Conservation (phyloP, 2,329 filamentous ascomycete species). For the Neonectria sp. region DNA sequence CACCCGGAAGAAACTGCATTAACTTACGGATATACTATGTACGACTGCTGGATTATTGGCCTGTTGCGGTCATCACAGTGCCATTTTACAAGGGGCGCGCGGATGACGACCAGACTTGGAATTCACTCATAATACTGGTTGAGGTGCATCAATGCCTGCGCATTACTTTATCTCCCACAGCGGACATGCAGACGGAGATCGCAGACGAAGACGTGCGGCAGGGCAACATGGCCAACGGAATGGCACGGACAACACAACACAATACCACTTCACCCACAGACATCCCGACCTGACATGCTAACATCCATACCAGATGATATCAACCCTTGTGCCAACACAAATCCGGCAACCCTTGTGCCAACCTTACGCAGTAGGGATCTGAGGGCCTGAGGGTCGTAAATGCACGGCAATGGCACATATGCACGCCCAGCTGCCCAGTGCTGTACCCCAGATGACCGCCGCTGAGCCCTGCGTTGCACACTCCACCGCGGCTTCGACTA, state of each 20-base stretch:
- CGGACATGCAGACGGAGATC: conserved; percentile 1
- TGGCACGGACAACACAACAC: conserved; percentile 17
- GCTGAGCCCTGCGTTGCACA: conserved; percentile 22
- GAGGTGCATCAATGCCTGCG: neutral
- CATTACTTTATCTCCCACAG: conserved; percentile 21
- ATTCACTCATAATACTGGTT: neutral
- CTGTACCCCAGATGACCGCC: conserved; percentile 46
- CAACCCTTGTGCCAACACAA: conserved; percentile 4
- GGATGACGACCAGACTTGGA: neutral
- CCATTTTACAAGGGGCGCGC: conserved; percentile 21
- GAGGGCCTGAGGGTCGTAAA: conserved; percentile 17
- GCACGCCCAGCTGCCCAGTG: conserved; percentile 32
- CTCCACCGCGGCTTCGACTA: conserved; percentile 42
- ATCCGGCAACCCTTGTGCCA: neutral
- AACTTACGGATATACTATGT: conserved; percentile 5
- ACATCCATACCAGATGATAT: conserved; percentile 20
- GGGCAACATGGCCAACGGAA: conserved; percentile 5
- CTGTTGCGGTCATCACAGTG: conserved; percentile 15
- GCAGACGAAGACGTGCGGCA: neutral
- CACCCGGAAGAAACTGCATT: conserved; percentile 16
- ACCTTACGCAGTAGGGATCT: conserved; percentile 8
- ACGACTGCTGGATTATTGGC: conserved; percentile 19
- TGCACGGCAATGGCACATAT: conserved; percentile 41
- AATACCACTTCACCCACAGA: conserved; percentile 14
- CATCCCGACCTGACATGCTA: neutral